These are phyloP conservation scores for Oldenlandia corymbosa DNA, from an alignment of 257 asterid species.

Conservation along the genomic window DNA sequence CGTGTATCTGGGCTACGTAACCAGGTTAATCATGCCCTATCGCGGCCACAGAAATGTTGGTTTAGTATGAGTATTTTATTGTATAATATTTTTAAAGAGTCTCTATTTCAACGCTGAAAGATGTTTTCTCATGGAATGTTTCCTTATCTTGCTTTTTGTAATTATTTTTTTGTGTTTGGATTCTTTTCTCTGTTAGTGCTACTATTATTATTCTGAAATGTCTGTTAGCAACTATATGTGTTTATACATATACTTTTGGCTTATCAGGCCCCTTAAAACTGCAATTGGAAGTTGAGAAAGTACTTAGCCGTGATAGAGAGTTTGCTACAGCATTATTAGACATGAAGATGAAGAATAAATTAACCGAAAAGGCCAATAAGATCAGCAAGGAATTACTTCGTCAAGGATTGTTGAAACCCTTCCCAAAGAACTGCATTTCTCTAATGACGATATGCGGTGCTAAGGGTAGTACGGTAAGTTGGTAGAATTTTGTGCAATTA, in stretches of 20 bases:
- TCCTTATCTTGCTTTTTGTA: background rate
- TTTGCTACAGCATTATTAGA: slow-evolving; percentile 78
- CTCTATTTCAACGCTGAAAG: too few relatives aligned
- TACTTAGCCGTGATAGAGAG: slow-evolving; percentile 58
- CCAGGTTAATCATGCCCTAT: background rate
- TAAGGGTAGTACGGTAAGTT: slow-evolving; percentile 95
- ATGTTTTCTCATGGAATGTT: too few relatives aligned
- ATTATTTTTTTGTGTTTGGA: background rate
- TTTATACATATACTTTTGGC: slow-evolving; percentile 18
- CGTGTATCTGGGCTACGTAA: background rate
- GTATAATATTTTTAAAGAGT: too few relatives aligned
- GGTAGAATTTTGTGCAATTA: background rate
- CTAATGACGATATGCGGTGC: slow-evolving; percentile 98
- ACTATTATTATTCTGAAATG: background rate
- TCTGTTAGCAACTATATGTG: background rate
- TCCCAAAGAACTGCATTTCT: slow-evolving; percentile 91
- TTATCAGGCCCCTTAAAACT: slow-evolving; percentile 77
- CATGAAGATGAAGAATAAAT: slow-evolving; percentile 89
- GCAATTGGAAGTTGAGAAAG: slow-evolving; percentile 89
- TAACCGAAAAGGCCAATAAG: slow-evolving; percentile 71
- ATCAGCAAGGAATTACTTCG: slow-evolving; percentile 79
- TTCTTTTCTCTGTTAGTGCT: background rate
- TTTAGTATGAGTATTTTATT: background rate
- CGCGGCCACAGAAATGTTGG: background rate
- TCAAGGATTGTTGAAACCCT: slow-evolving; percentile 72